Conservation (phyloP, 2,329 filamentous ascomycete species). For the Ceratocystis colombiana region DNA sequence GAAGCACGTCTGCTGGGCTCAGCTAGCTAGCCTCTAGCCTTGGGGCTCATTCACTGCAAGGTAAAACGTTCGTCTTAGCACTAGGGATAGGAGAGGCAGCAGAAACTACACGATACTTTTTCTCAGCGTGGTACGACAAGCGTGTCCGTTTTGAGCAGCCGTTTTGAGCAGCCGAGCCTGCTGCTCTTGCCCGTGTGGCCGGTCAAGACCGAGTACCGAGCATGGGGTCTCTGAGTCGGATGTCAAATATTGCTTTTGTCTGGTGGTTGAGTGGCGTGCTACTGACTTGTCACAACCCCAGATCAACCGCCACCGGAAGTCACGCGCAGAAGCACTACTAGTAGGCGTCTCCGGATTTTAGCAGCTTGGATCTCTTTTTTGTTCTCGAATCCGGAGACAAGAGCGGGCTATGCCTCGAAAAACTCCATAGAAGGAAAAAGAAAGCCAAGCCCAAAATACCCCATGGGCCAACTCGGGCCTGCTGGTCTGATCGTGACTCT, state of each 20-base stretch:
- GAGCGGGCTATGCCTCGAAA: not conserved
- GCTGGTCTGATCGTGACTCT: slow-evolving; percentile 15
- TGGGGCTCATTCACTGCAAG: too few relatives aligned
- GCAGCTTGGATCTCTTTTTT: slow-evolving; percentile 3
- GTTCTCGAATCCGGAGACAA: slow-evolving; percentile 2
- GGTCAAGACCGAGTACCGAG: too few relatives aligned
- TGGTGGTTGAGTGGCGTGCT: not conserved
- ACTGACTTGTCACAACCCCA: slow-evolving; percentile 5
- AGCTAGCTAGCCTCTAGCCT: too few relatives aligned
- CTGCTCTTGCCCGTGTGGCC: too few relatives aligned
- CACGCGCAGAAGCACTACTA: not conserved
- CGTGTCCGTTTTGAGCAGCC: too few relatives aligned
- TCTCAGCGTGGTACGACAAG: too few relatives aligned
- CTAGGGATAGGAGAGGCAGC: not conserved
- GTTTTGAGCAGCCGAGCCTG: too few relatives aligned
- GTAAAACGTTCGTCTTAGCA: not conserved
- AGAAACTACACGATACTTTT: too few relatives aligned
- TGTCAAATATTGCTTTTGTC: not conserved
- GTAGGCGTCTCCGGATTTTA: slow-evolving; percentile 14
- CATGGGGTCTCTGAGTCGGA: not conserved
- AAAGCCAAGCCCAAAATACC: not conserved
- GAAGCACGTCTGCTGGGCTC: too few relatives aligned
- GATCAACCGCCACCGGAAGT: not conserved
- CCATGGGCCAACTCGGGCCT: slow-evolving; percentile 14
- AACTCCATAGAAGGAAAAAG: not conserved